Evolutionary conservation across 345 rosid genomes (phyloP).

Genomic region (Cochlearia excelsa): DNA sequence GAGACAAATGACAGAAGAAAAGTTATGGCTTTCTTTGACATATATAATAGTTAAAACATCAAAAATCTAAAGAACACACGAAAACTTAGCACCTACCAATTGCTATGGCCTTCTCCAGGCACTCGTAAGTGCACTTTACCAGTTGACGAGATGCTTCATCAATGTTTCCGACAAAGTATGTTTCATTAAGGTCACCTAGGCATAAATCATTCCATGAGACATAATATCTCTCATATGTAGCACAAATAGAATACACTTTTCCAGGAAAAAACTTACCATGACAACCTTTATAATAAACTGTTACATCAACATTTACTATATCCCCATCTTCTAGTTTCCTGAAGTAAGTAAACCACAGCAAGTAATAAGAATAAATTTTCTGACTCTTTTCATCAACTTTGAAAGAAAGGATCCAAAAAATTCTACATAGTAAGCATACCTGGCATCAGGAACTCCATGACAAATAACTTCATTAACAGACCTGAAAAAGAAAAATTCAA

Average conservation of each 20-base stretch:
- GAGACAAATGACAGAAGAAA: neutral
- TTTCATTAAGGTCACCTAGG: constrained; percentile 94
- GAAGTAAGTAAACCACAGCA: constrained; percentile 28
- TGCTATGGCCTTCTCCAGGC: constrained; percentile 89
- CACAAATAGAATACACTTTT: neutral
- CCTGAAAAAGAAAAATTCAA: constrained; percentile 46
- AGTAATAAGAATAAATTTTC: neutral
- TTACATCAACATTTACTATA: constrained; percentile 83
- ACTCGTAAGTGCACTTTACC: constrained; percentile 84
- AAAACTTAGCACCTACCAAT: constrained; percentile 49
- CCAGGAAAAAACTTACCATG: constrained; percentile 58
- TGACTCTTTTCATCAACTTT: neutral
- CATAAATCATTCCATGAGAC: constrained; percentile 18
- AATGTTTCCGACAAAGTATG: constrained; percentile 91
- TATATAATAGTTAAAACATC: neutral
- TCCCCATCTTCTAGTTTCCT: constrained; percentile 96
- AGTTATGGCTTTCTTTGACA: neutral
- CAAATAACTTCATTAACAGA: constrained; percentile 97
- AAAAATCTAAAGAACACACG: constrained; percentile 2
- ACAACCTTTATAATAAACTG: constrained; percentile 85
- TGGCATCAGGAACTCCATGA: constrained; percentile 99
- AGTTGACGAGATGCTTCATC: constrained; percentile 84
- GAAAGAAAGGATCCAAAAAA: neutral
- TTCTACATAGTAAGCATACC: constrained; percentile 43
- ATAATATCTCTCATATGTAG: neutral